These are phyloP conservation scores for Heterobasidion parviporum DNA, from an alignment of 1,284 basidiomycete species.

Conservation along the genomic window DNA sequence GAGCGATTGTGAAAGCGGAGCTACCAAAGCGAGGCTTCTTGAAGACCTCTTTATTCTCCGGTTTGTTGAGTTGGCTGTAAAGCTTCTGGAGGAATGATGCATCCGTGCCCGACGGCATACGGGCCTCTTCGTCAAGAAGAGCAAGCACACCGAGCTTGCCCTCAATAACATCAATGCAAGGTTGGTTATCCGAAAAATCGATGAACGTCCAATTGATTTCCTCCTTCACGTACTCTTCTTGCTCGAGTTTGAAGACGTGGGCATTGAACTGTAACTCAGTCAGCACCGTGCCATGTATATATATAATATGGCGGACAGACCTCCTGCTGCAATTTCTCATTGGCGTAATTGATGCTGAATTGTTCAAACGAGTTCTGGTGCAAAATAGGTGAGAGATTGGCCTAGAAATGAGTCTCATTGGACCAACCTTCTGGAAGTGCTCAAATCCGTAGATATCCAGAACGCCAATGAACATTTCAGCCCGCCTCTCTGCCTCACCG, in stretches of 20 bases:
- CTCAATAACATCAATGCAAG: constrained; percentile 98
- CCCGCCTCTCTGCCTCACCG: constrained; percentile 75
- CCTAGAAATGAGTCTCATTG: background rate
- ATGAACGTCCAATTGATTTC: constrained; percentile 99
- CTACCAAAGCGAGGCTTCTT: constrained; percentile 98
- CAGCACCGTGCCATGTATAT: background rate
- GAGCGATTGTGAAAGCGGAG: constrained; percentile 95
- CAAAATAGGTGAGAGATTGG: background rate
- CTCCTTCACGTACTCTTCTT: constrained; percentile 98
- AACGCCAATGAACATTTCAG: constrained; percentile 98
- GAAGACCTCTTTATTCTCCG: constrained; percentile 85
- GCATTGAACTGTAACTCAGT: constrained; percentile 72
- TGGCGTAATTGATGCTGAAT: constrained; percentile 99
- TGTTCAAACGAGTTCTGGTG: constrained; percentile 94
- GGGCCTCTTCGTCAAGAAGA: constrained; percentile 96
- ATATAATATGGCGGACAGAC: constrained; percentile 29
- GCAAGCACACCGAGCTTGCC: constrained; percentile 94
- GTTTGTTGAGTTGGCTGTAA: constrained; percentile 79
- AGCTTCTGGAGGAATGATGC: constrained; percentile 92
- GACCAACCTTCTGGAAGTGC: constrained; percentile 86
- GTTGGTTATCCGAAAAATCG: constrained; percentile 98
- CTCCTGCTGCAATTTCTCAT: constrained; percentile 96
- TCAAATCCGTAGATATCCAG: constrained; percentile 97
- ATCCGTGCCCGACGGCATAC: constrained; percentile 91
- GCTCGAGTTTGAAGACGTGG: constrained; percentile 98